Evolutionary conservation across 73 alveolate genomes (phyloP), one percentile per base, ranked within the genome.

Genomic region (Tetrahymena thermophila): DNA sequence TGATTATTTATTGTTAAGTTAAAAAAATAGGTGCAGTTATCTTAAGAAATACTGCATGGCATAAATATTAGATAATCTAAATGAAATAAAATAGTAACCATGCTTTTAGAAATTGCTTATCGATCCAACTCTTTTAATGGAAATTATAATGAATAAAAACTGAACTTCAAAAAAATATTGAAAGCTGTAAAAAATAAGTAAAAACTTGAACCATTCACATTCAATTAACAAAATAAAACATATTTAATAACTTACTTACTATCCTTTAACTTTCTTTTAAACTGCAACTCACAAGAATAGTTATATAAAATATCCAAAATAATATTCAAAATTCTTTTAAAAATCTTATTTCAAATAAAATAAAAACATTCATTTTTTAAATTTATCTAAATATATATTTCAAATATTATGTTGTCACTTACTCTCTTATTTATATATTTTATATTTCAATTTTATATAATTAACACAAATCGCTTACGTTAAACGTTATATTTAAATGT

Each of bases 1-100:
- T 8, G 97, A 95, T n/a, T 55, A 85, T 25, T 71, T 95, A 89
- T 56, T 95, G 55, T 84, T 95, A n/a, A 43, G 94, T 50, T 85
- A 95, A 85, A 95, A 95, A 95, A 85, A 95, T 93, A 93, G 89
- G 31, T 71, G 89, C 17, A 71, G 89, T 11, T 71, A 71, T 71
- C 89, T 71, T 14, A 71, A 71, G 17, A 71, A 71, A 71, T n/a
- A 71, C 23, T 71, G 89, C 11, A 71, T 71, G 89, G n/a, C 35
- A 4, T 19, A 71, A 28, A 40, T 71, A 19, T 34, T 71, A 17
- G 89, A 71, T 28, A 71, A 71, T 71, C 37, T 71, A 71, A 71
- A 71, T 71, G 89, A 71, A 28, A 71, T 71, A 3, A 71, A 71
- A 71, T 71, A 71, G 11, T 25, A 71, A 71, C 89, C 89, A 19